Conservation (phyloP, 2,329 filamentous ascomycete genomes). For the Neospermospora avenae region DNA sequence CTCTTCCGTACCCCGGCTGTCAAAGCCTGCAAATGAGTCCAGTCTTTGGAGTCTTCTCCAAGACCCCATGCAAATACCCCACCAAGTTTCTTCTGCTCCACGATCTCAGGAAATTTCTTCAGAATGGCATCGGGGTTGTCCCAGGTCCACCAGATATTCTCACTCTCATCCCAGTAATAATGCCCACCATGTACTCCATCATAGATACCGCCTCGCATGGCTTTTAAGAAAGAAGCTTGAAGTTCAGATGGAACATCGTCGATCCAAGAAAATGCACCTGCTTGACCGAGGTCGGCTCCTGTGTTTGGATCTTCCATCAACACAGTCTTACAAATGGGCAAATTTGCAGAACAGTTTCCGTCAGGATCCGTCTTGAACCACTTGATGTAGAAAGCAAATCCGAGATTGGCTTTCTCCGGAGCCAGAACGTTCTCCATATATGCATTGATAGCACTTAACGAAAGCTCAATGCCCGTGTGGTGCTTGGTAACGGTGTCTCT, state of each 20-base stretch:
- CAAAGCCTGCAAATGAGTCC: slow-evolving; percentile 44
- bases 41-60: slow-evolving; percentile 58
- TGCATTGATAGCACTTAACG: slow-evolving; percentile 51
- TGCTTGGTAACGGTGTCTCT: slow-evolving; percentile 62
- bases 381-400: slow-evolving; percentile 66
- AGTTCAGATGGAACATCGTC: slow-evolving; percentile 52
- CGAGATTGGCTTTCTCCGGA: slow-evolving; percentile 54
- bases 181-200: slow-evolving; percentile 59
- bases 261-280: slow-evolving; percentile 59
- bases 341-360: slow-evolving; percentile 37
- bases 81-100: slow-evolving; percentile 54
- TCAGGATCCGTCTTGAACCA: slow-evolving; percentile 53
- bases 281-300: slow-evolving; percentile 55
- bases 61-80: slow-evolving; percentile 75
- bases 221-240: slow-evolving; percentile 54
- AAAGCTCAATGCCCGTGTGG: slow-evolving; percentile 59
- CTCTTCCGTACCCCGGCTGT: slow-evolving; percentile 18
- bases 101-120: slow-evolving; percentile 59
- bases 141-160: slow-evolving; percentile 70
- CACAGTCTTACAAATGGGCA: slow-evolving; percentile 53
- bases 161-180: slow-evolving; percentile 62
- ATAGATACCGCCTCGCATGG: slow-evolving; percentile 49
- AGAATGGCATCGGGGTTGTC: slow-evolving; percentile 60
- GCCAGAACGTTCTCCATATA: slow-evolving; percentile 53
- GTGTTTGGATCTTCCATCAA: slow-evolving; percentile 55